Base-by-base conservation (phyloP, 192 early-diverging fungal genomes). In the Umbelopsis ramanniana region DNA sequence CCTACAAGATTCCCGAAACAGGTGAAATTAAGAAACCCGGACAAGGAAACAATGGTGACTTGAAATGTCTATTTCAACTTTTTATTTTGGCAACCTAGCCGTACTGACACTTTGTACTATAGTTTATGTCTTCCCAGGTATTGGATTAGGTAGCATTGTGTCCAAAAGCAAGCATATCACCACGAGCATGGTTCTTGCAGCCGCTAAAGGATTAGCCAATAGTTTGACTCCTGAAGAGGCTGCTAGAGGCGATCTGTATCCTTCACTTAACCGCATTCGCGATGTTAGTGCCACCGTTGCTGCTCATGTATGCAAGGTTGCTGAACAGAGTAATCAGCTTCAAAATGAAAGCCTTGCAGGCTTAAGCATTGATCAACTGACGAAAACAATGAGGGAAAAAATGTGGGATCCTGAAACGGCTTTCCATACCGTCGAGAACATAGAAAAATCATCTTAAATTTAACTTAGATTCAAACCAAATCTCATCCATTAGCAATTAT, bases 71-170 rank as follows among this genome's bases (percentile, higher is more conserved):
- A 4, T 4, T 7, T 43, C 6, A 43, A 43, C 40, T 43, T 11
- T 43, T 11, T 43, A 43, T 29, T 3, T 29, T 29, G 29, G 29
- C 29, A 3, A 29, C 29, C 29, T 29, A 29, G 29, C 29, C 29
- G 3, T 26, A 26, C 33, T 63, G 1, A 60, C 7, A 8, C 29
- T 29, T 11, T 60, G 33, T 35, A 35, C 33, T 21, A 8, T 72
- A n/a, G 72, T 76, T 69, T 80, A 79, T 50, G 53, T 73, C 17
- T 79, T 82, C 66, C 97, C 97, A 52, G 94, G 95, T 60, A 88
- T 98, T 40, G 97, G 97, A 43, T 84, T 97, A 35, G 97, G 97
- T 54, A 84, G 92, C 52, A 87, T 90, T 71, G 79, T 97, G 33
- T 88, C 93, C 48, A 86, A 88, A 72, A 83, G 95, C 23, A 74